Evolutionary conservation across 139 green algal species (phyloP).

Genomic region (Chlorella sp.): DNA sequence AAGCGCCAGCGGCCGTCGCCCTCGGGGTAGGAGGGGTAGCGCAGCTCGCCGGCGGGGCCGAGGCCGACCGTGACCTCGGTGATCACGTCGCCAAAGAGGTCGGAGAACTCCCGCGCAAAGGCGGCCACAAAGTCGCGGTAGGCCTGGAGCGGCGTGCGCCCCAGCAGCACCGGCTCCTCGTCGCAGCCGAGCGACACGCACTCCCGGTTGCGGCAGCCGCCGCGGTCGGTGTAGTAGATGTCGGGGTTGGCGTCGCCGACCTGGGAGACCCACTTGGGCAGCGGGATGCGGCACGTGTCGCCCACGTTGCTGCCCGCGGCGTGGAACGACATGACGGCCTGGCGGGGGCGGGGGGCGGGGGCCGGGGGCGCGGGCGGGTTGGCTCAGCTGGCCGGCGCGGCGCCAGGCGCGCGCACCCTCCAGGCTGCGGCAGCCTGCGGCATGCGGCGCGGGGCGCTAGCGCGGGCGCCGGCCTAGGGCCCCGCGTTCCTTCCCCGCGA

Average conservation of each 20-base stretch:
- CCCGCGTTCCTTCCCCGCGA: too few species aligned
- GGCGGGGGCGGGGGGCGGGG: constrained; percentile 21
- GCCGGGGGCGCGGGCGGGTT: neutral
- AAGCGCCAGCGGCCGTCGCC: constrained; percentile 94
- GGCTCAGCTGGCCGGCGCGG: neutral
- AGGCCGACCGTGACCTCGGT: constrained; percentile 95
- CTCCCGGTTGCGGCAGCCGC: constrained; percentile 88
- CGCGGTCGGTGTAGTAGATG: constrained; percentile 95
- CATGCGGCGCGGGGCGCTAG: too few species aligned
- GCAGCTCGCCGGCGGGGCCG: constrained; percentile 95
- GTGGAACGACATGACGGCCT: constrained; percentile 93
- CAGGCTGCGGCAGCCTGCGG: too few species aligned
- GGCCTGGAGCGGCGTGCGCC: constrained; percentile 88
- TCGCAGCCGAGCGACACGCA: constrained; percentile 95
- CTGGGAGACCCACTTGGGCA: constrained; percentile 95
- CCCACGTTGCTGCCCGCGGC: constrained; percentile 89
- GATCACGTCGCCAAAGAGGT: constrained; percentile 68
- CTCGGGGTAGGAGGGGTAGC: constrained; percentile 98
- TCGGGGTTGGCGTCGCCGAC: constrained; percentile 87
- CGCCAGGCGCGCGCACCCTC: too few species aligned
- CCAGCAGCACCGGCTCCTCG: constrained; percentile 76
- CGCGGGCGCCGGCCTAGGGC: too few species aligned
- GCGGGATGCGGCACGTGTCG: constrained; percentile 90
- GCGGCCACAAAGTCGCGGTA: constrained; percentile 93
- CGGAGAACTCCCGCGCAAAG: constrained; percentile 83